A percentile compares a stretch with the other conserved stretches of the same genome.
phyloP scores from a whole-genome alignment of 306 rosid species.

The Cicer chorassanicum region DNA sequence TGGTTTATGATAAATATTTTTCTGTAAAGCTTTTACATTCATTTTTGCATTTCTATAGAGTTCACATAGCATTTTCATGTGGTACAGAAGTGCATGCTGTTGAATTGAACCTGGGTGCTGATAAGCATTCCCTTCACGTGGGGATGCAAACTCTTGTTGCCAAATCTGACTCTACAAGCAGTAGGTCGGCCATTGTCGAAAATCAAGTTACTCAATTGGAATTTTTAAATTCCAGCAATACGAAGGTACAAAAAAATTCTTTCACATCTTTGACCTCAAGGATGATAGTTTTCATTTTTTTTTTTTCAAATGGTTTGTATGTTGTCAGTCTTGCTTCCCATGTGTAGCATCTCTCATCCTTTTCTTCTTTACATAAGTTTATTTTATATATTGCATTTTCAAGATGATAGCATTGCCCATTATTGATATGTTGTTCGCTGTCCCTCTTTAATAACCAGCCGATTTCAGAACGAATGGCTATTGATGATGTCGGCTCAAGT shows the following conservation, averaged over 20 bases:
- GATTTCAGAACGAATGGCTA: constrained; percentile 55
- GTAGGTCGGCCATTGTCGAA: constrained; percentile 49
- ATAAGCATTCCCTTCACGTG: constrained; percentile 46
- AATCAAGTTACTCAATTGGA: constrained; percentile 50
- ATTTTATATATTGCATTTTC: constrained; percentile 23
- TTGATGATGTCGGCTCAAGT: constrained; percentile 43
- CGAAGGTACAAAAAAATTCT: constrained; percentile 33
- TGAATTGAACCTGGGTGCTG: constrained; percentile 51
- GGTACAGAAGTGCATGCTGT: background rate
- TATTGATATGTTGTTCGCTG: constrained; percentile 36
- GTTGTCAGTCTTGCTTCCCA: too few species aligned
- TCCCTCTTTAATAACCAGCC: constrained; percentile 53
- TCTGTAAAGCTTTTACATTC: constrained; percentile 33
- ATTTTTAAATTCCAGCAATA: background rate
- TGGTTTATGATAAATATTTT: constrained; percentile 18
- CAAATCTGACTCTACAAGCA: constrained; percentile 52
- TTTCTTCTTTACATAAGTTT: constrained; percentile 23
- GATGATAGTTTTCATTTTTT: constrained; percentile 23
- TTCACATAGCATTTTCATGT: constrained; percentile 46
- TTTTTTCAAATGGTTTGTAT: background rate
- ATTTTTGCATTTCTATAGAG: constrained; percentile 38
- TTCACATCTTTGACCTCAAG: constrained; percentile 36
- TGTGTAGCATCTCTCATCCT: too few species aligned
- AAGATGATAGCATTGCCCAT: constrained; percentile 18
- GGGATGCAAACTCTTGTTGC: constrained; percentile 37